phyloP scores from a whole-genome alignment of 805 yeast genomes.

The Candida nanaspora region DNA sequence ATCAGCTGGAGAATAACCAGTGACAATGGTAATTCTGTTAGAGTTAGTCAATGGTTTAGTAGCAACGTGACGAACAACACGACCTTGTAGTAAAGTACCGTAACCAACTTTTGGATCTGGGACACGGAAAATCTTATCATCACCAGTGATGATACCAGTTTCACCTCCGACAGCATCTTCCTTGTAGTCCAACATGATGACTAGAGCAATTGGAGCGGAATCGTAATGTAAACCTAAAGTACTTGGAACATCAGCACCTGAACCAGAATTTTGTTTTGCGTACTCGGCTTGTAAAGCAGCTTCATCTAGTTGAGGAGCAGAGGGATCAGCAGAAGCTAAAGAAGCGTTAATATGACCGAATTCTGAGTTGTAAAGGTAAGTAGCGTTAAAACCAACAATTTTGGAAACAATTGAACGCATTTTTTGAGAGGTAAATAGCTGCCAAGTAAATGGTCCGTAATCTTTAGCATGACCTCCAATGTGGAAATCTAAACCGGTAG shows the following conservation, averaged over 20 bases:
- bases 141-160: conserved; percentile 41
- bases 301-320: conserved; percentile 6
- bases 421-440: conserved; percentile 47
- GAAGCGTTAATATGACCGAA: conserved; percentile 45
- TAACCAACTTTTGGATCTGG: conserved; percentile 37
- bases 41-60: conserved; percentile 33
- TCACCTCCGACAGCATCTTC: conserved; percentile 43
- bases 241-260: conserved; percentile 33
- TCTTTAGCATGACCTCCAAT: conserved; percentile 43
- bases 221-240: conserved; percentile 42
- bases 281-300: conserved; percentile 3
- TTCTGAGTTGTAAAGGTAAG: conserved; percentile 43
- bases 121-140: conserved; percentile 18
- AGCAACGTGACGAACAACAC: conserved; percentile 40
- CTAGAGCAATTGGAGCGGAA: conserved; percentile 41
- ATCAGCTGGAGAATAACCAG: conserved; percentile 23
- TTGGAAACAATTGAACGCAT: conserved; percentile 38
- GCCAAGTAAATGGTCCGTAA: conserved; percentile 36
- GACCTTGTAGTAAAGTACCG: conserved; percentile 40
- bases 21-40: conserved; percentile 28
- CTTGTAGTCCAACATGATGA: conserved; percentile 41
- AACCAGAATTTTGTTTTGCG: conserved; percentile 10
- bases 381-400: conserved; percentile 45
- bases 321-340: conserved; percentile 23
- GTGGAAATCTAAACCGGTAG: conserved; percentile 30